A percentile compares a stretch with the other conserved stretches of the same genome.
These are phyloP conservation scores for Saprolegnia parasitica DNA, from an alignment of 352 stramenopile species.

Conservation along the genomic window DNA sequence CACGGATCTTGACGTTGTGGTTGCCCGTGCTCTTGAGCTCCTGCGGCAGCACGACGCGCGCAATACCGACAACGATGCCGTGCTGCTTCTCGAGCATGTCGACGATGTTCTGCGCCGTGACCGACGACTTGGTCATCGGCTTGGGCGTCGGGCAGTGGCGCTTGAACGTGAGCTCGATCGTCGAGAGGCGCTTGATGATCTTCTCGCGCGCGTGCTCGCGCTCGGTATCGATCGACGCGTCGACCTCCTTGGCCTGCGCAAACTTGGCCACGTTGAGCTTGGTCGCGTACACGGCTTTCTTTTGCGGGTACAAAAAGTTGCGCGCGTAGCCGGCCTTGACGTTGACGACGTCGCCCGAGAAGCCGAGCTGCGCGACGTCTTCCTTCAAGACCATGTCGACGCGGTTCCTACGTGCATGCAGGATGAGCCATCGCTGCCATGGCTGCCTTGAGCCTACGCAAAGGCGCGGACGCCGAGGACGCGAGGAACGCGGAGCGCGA, in stretches of 20 bases:
- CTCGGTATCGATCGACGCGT: constrained; percentile 56
- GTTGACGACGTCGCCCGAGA: constrained; percentile 86
- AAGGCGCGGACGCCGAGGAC: constrained; percentile 5
- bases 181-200: constrained; percentile 55
- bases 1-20: constrained; percentile 76
- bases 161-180: constrained; percentile 70
- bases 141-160: constrained; percentile 43
- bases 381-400: constrained; percentile 85
- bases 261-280: constrained; percentile 83
- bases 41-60: constrained; percentile 61
- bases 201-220: constrained; percentile 45
- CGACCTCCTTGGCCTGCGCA: constrained; percentile 60
- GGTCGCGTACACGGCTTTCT: constrained; percentile 92
- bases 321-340: constrained; percentile 92
- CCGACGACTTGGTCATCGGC: constrained; percentile 26
- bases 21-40: constrained; percentile 77
- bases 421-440: not conserved
- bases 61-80: constrained; percentile 72
- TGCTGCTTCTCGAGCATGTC: constrained; percentile 83
- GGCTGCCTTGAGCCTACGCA: not conserved
- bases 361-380: constrained; percentile 77
- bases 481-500: not conserved
- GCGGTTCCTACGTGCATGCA: constrained; percentile 48
- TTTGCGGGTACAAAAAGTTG: constrained; percentile 92
- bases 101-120: constrained; percentile 73